phyloP scores from a whole-genome alignment of 1,284 basidiomycete genomes.

The Stygiomarasmius scandens region DNA sequence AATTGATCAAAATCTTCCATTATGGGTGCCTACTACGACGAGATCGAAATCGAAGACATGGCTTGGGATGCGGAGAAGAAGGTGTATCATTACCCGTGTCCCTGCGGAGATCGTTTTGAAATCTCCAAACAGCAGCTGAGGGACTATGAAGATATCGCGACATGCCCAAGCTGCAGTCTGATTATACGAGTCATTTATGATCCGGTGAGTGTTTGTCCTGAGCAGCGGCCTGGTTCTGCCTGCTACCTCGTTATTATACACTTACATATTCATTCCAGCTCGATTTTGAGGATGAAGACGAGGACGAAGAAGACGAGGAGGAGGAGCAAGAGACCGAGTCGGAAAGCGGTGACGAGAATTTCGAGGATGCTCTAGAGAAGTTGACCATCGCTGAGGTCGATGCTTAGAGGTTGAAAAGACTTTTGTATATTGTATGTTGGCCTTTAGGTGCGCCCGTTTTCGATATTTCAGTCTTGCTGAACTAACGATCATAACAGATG shows the following conservation, averaged over 20 bases:
- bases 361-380: constrained; percentile 69
- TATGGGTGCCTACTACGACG: constrained; percentile 88
- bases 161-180: constrained; percentile 94
- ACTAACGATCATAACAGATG: background rate
- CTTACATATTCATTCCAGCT: constrained; percentile 43
- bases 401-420: background rate
- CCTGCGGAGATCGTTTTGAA: constrained; percentile 98
- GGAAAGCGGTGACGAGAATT: constrained; percentile 48
- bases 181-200: constrained; percentile 95
- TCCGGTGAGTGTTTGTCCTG: constrained; percentile 74
- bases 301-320: constrained; percentile 41
- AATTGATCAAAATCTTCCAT: constrained; percentile 7
- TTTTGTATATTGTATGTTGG: no score
- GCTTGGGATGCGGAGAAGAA: constrained; percentile 83
- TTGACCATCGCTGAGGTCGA: constrained; percentile 45
- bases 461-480: no score
- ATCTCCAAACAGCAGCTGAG: constrained; percentile 88
- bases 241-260: constrained; percentile 6
- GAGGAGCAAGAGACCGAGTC: constrained; percentile 47
- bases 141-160: constrained; percentile 95
- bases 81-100: constrained; percentile 96
- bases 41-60: constrained; percentile 96
- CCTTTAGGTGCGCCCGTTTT: no score
- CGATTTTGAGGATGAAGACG: constrained; percentile 73
- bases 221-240: background rate